phyloP scores from a whole-genome alignment of 495 filamentous ascomycete genomes.

The Clohesyomyces aquaticus region DNA sequence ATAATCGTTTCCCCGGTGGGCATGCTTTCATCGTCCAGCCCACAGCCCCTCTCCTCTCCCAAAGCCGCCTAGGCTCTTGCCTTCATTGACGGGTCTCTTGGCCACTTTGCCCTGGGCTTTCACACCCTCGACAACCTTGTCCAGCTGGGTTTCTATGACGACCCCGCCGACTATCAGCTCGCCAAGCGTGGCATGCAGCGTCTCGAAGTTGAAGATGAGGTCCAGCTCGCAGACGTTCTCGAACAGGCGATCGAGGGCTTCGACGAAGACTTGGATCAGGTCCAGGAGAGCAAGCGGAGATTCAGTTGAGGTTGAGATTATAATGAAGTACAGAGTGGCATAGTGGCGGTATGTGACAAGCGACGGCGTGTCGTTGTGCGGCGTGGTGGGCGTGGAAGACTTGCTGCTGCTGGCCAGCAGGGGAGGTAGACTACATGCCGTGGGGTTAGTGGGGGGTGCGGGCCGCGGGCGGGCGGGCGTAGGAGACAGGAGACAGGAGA shows the following conservation, averaged over 20 bases:
- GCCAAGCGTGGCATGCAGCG: constrained; percentile 82
- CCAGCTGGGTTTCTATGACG: constrained; percentile 89
- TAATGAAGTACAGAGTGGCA: constrained; percentile 96
- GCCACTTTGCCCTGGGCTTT: constrained; percentile 73
- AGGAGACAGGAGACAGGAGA: too few relatives aligned
- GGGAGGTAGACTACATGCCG: constrained; percentile 68
- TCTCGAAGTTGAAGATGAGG: constrained; percentile 98
- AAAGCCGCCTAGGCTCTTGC: constrained; percentile 47
- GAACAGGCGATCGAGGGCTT: constrained; percentile 90
- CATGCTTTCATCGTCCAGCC: constrained; percentile 30
- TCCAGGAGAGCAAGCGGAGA: constrained; percentile 94
- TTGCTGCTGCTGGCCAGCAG: constrained; percentile 65
- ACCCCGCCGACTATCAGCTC: constrained; percentile 98
- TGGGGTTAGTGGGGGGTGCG: too few relatives aligned
- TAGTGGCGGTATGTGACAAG: constrained; percentile 98
- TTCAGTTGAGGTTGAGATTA: constrained; percentile 96
- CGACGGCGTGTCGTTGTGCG: constrained; percentile 83
- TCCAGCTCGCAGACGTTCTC: constrained; percentile 99
- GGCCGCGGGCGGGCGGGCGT: too few relatives aligned
- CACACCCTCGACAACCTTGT: constrained; percentile 85
- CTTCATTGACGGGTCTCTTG: constrained; percentile 61
- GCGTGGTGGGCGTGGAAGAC: constrained; percentile 52
- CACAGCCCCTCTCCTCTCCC: constrained; percentile 50
- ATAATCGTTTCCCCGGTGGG: too few relatives aligned
- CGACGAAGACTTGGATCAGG: constrained; percentile 96